Evolutionary conservation across 371 early-diverging fungal species (phyloP), one percentile per base, ranked within the genome.

Genomic region (Chytridiales sp.): DNA sequence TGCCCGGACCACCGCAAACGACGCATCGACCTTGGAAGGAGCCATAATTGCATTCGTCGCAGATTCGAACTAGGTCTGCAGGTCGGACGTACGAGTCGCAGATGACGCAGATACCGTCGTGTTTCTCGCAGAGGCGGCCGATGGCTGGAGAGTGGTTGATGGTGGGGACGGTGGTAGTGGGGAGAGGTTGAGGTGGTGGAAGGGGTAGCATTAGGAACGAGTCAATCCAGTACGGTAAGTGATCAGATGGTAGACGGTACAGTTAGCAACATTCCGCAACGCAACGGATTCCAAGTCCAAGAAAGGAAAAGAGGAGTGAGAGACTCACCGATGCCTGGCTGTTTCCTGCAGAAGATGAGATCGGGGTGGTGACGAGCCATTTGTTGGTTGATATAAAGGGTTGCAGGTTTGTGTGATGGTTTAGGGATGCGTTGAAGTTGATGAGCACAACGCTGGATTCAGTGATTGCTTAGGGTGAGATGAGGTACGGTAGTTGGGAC

Each of bases 21-120:
- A 95, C 88, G 74, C 98, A 97, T 5, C 89, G 86, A 21, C 95
- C 95, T 69, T 92, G 90, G 61, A 84, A 87, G 38, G 88, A 85
- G 50, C 82, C 95, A 75, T 92, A 96, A 80, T 95, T 95, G 78
- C 96, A 95, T 69, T 96, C 97, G 64, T 95, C 96, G 72, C 98
- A 97, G 47, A 96, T 91, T 43, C 88, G 87, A 21, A 94, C 97
- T 34, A 88, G 60, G 19, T 89, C 92, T 31, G 88, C 85, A 34
- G 93, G 94, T 4, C 88, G 81, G 15, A 95, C 96, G 56, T 89
- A 90, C 73, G 92, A 91, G 73, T 96, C 98, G 69, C 98, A 97
- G 65, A 97, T 88, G 29, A 95, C 90, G 67, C 98, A 97, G 70
- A 81, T 83, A 59, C 98, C 97, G 72, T 96, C 98, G 74, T 89